Base-by-base conservation (phyloP, 805 yeast genomes). In the Wickerhamomyces rabaulensis region DNA sequence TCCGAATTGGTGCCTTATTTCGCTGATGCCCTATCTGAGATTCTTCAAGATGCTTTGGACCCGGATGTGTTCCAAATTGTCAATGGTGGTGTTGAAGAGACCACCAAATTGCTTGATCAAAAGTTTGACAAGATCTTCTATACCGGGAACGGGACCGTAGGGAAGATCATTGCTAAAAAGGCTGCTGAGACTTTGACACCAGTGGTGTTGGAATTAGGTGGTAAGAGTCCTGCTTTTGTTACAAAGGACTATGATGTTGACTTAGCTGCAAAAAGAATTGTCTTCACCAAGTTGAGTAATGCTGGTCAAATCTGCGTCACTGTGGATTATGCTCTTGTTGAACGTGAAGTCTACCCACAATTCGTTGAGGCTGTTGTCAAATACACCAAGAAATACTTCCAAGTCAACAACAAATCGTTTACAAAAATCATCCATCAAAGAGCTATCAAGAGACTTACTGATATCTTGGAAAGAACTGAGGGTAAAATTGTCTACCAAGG, bases 261-360 rank as follows among this genome's bases (percentile, higher is more conserved):
- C 9, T 63, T 68, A 1, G 73, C 77, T 4, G 72, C 89, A 22
- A 75, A 74, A 52, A 77, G 97, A 65, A 67, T 88, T 15, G 74
- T 76, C 1, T 87, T 94, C 87, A 92, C 91, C 16, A 79, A 84
- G 55, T 84, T 83, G 60, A 67, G 78, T 27, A 92, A 89, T 61
- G 78, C 86, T 16, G 98, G 98, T 16, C 98, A 91, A 68, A 82
- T 94, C 2, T 91, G 97, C 69, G 86, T 88, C 36, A 87, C 96
- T 9, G 85, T 91, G 9, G 98, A 92, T 67, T 91, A 89, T 59
- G 67, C 85, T 6, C 57, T 88, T 40, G 84, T 81, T n/a, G 88
- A 84, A 48, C 78, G 73, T 46, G 63, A 71, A 3, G 65, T 81
- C 20, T 79, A 82, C 57, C 76, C 69, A 23, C 67, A 76, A 52